phyloP scores from a whole-genome alignment of 495 filamentous ascomycete species.

The Trichoderma parareesei region DNA sequence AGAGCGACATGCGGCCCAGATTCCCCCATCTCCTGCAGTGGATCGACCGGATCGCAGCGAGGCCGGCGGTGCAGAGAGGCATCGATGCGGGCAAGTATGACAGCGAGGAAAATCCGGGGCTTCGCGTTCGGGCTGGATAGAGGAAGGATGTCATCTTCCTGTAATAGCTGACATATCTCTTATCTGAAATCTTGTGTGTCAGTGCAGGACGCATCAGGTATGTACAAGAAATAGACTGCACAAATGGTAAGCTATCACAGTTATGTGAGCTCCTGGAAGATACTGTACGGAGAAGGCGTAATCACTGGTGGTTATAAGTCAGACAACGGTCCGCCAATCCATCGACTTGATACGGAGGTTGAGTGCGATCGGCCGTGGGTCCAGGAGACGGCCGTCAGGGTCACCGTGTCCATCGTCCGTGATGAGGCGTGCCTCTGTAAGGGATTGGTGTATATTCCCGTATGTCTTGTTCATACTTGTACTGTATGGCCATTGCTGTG shows the following conservation, averaged over 20 bases:
- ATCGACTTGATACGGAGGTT: neutral
- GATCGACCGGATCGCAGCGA: neutral
- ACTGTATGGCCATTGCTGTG: no score
- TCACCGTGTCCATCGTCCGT: neutral
- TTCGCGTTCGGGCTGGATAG: neutral
- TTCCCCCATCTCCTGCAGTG: neutral
- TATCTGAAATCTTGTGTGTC: no score
- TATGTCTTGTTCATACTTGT: no score
- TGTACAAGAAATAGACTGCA: neutral
- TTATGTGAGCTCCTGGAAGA: neutral
- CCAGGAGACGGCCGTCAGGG: neutral
- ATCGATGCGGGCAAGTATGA: neutral
- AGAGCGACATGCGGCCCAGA: neutral
- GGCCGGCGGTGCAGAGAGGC: neutral
- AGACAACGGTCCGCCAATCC: neutral
- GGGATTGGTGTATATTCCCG: no score
- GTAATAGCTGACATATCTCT: no score
- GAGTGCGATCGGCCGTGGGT: constrained; percentile 1
- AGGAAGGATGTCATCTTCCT: no score
- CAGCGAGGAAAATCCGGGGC: neutral
- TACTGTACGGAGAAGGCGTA: constrained; percentile 7
- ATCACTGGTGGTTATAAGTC: neutral
- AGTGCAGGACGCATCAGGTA: no score
- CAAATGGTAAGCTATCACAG: neutral
- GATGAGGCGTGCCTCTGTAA: neutral